phyloP scores from a whole-genome alignment of 148 eudicot species.

The Rhododendron williamsianum region DNA sequence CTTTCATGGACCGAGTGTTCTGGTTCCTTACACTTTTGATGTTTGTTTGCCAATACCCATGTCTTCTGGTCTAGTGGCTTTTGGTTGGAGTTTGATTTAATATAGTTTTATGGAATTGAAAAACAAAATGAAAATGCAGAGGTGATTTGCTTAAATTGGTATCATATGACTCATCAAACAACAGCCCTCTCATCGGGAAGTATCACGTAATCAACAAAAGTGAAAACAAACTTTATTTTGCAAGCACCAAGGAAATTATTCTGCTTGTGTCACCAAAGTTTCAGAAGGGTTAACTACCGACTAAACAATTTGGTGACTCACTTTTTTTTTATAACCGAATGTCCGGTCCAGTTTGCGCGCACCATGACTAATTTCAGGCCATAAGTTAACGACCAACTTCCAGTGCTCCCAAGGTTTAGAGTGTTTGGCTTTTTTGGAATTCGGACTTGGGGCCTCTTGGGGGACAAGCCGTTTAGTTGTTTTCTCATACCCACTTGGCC shows the following conservation, averaged over 20 bases:
- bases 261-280: slow-evolving; percentile 4
- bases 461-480: not conserved
- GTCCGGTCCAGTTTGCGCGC: not conserved
- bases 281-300: not conserved
- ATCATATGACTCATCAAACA: not conserved
- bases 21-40: not conserved
- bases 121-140: not conserved
- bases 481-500: not conserved
- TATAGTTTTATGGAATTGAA: not conserved
- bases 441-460: not conserved
- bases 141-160: not conserved
- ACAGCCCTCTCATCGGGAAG: not conserved
- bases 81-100: not conserved
- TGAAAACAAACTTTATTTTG: not conserved
- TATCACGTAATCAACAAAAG: not conserved
- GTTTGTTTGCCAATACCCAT: not conserved
- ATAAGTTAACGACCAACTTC: not conserved
- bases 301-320: not conserved
- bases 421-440: not conserved
- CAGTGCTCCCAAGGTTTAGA: not conserved
- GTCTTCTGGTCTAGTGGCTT: not conserved
- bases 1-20: too few species aligned
- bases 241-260: not conserved
- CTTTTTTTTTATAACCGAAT: too few species aligned
- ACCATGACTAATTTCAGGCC: not conserved